A percentile compares a stretch with the other conserved stretches of the same genome.
Conservation (phyloP, 2,329 filamentous ascomycete genomes). For the Pestalotiopsis sp. region DNA sequence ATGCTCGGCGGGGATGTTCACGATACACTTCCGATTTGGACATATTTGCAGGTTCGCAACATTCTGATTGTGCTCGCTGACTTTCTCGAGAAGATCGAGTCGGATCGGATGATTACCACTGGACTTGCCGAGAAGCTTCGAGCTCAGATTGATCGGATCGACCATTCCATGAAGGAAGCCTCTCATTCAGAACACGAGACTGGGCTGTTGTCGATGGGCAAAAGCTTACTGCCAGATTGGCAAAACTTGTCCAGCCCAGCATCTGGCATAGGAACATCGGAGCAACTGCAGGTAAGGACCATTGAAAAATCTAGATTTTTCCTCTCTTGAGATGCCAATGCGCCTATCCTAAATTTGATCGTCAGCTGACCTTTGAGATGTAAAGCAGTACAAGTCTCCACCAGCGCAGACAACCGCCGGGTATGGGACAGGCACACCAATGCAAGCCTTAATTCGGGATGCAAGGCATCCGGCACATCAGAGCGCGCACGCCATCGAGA, state of each 20-base stretch:
- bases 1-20: conserved; percentile 4
- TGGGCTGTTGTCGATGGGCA: background rate
- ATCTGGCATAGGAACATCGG: background rate
- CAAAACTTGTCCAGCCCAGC: background rate
- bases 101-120: conserved; percentile 4
- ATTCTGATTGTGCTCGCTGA: conserved; percentile 1
- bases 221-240: background rate
- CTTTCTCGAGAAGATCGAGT: conserved; percentile 3
- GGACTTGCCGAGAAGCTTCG: conserved; percentile 1
- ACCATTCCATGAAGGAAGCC: background rate
- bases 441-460: background rate
- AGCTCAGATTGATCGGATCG: background rate
- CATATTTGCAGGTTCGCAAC: conserved; percentile 1
- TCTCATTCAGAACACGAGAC: background rate
- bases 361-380: background rate
- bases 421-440: background rate
- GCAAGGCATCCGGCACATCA: background rate
- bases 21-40: background rate
- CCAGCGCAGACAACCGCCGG: background rate
- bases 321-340: background rate
- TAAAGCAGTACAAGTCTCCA: background rate
- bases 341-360: background rate
- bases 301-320: background rate
- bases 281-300: background rate
- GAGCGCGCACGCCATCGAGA: background rate